Conservation (phyloP, 208 protist genomes). For the Leishmania aethiopica region DNA sequence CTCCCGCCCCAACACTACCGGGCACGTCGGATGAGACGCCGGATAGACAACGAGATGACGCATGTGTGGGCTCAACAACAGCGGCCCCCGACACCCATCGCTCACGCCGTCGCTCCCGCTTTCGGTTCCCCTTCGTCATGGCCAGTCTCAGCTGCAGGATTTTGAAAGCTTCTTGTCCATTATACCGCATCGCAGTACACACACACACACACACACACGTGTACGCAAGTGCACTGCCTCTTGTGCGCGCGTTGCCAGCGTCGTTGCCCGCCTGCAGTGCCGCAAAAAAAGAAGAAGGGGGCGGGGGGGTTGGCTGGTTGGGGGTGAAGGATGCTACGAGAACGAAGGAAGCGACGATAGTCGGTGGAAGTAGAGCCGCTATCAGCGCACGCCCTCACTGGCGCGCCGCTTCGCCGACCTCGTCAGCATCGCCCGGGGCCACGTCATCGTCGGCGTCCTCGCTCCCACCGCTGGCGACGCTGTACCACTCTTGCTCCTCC, state of each 20-base stretch:
- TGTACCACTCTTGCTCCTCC: constrained; percentile 31
- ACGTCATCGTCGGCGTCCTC: not conserved
- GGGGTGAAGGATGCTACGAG: not conserved
- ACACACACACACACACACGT: constrained; percentile 2
- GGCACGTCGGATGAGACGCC: too few species aligned
- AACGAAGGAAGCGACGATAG: not conserved
- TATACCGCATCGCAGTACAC: not conserved
- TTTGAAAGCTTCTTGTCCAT: not conserved
- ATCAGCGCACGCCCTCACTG: not conserved
- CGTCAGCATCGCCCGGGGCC: not conserved
- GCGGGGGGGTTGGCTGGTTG: too few species aligned
- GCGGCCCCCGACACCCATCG: too few species aligned
- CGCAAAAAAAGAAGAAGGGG: not conserved
- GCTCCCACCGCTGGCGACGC: constrained; percentile 22
- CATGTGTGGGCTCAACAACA: too few species aligned
- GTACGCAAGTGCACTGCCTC: not conserved
- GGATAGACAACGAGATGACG: too few species aligned
- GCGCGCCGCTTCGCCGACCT: not conserved
- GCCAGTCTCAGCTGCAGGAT: not conserved
- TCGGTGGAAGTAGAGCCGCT: not conserved
- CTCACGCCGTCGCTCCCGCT: not conserved
- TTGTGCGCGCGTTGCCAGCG: not conserved
- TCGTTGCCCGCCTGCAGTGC: not conserved
- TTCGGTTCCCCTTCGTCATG: not conserved
- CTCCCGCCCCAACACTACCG: not conserved